These are phyloP conservation scores for Amanita exitialis DNA, from an alignment of 768 basidiomycete species.

Conservation along the genomic window DNA sequence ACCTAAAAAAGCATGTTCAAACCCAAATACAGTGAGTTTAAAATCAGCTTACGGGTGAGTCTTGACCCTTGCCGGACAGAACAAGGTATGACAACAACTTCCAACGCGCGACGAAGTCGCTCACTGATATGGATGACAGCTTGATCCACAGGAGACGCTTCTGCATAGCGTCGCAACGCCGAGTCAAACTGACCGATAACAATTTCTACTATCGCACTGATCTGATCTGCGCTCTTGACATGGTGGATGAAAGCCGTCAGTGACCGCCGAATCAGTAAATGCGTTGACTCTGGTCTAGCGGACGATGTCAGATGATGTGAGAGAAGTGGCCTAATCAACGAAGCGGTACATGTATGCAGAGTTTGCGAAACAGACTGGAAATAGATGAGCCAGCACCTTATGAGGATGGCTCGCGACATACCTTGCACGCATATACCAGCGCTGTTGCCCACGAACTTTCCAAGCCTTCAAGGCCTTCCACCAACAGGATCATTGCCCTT, in stretches of 20 bases:
- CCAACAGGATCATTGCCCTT: slow-evolving; percentile 46
- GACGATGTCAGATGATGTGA: slow-evolving; percentile 35
- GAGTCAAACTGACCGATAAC: slow-evolving; percentile 31
- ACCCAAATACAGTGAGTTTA: not conserved
- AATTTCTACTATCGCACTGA: slow-evolving; percentile 43
- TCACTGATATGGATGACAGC: slow-evolving; percentile 20
- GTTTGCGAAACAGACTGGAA: slow-evolving; percentile 72
- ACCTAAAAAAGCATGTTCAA: not conserved
- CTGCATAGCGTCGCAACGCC: slow-evolving; percentile 12
- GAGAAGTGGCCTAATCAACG: slow-evolving; percentile 51
- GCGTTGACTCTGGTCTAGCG: slow-evolving; percentile 29
- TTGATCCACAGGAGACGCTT: not conserved
- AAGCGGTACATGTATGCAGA: slow-evolving; percentile 64
- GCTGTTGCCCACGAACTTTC: slow-evolving; percentile 68
- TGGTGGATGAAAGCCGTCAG: slow-evolving; percentile 81
- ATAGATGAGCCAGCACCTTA: slow-evolving; percentile 5
- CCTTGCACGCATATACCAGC: slow-evolving; percentile 73
- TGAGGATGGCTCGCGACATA: slow-evolving; percentile 12
- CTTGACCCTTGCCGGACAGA: slow-evolving; percentile 68
- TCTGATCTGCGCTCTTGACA: slow-evolving; percentile 59
- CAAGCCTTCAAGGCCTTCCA: slow-evolving; percentile 34
- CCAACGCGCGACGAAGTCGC: slow-evolving; percentile 39
- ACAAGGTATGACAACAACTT: slow-evolving; percentile 44
- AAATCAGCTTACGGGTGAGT: slow-evolving; percentile 39
- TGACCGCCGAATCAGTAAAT: slow-evolving; percentile 55